Percentiles rank a stretch among this genome's conserved stretches.
phyloP scores from a whole-genome alignment of 495 filamentous ascomycete genomes.

The Staphylotrichum longicolle region DNA sequence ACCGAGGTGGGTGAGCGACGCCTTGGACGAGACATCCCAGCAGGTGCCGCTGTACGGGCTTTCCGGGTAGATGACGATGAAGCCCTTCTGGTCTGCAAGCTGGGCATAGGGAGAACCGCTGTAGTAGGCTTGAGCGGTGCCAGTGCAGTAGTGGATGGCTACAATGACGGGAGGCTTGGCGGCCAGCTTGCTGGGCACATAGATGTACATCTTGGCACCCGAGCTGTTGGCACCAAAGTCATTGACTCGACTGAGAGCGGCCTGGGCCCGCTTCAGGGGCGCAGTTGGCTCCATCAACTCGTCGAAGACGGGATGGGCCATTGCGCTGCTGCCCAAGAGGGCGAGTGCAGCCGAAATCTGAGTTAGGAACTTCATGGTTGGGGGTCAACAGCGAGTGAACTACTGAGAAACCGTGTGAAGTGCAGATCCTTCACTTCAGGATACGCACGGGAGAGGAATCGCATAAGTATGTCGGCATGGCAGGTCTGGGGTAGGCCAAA shows the following conservation, averaged over 20 bases:
- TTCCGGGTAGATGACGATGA: slow-evolving; percentile 50
- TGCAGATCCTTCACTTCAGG: no score
- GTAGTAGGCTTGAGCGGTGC: slow-evolving; percentile 34
- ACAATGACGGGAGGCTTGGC: slow-evolving; percentile 54
- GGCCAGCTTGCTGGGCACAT: slow-evolving; percentile 53
- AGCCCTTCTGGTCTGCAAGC: slow-evolving; percentile 48
- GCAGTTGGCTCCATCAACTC: slow-evolving; percentile 13
- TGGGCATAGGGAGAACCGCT: slow-evolving; percentile 25
- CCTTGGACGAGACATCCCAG: slow-evolving; percentile 48
- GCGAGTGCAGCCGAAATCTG: slow-evolving; percentile 16
- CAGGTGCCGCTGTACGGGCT: slow-evolving; percentile 45
- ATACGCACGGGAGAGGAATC: no score
- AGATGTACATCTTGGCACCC: slow-evolving; percentile 53
- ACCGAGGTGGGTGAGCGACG: slow-evolving; percentile 53
- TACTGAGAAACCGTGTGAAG: no score
- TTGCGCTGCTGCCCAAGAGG: slow-evolving; percentile 16
- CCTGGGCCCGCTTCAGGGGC: slow-evolving; percentile 11
- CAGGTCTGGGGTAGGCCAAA: no score
- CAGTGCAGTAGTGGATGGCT: slow-evolving; percentile 52
- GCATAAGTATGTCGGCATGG: background rate
- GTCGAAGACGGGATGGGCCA: slow-evolving; percentile 10
- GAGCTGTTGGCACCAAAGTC: slow-evolving; percentile 48
- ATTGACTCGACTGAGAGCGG: slow-evolving; percentile 27
- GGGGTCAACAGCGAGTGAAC: no score
- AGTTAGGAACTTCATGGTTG: slow-evolving; percentile 17